Conservation (phyloP, 371 early-diverging fungal genomes). For the Apophysomyces sp. region DNA sequence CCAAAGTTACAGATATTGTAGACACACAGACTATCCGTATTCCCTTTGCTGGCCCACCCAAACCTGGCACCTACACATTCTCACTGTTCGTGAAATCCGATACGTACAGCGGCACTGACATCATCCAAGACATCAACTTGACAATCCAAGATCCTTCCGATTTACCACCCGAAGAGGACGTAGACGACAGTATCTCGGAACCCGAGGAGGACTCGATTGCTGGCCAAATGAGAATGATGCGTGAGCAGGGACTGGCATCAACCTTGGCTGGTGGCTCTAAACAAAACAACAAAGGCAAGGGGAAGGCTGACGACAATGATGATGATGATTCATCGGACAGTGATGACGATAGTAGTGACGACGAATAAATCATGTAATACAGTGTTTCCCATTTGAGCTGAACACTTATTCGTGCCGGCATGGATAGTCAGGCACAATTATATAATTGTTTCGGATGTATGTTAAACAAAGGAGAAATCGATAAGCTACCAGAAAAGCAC, state of each 20-base stretch:
- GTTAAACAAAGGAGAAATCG: too few species aligned
- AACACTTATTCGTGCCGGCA: too few species aligned
- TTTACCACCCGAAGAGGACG: conserved; percentile 70
- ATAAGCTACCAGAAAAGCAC: too few species aligned
- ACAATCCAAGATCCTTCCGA: conserved; percentile 67
- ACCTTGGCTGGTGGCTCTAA: conserved; percentile 59
- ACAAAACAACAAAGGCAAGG: conserved; percentile 26
- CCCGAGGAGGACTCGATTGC: conserved; percentile 95
- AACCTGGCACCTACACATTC: conserved; percentile 83
- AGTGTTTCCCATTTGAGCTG: too few species aligned
- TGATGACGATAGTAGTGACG: conserved; percentile 31
- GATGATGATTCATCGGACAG: conserved; percentile 24
- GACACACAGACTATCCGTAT: conserved; percentile 71
- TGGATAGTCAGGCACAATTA: too few species aligned
- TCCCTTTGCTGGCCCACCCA: conserved; percentile 94
- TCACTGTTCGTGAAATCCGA: conserved; percentile 87
- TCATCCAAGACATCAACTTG: conserved; percentile 73
- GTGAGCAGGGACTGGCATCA: conserved; percentile 69
- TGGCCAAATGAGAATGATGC: conserved; percentile 87
- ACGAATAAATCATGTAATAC: conserved; percentile 17
- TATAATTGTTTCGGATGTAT: too few species aligned
- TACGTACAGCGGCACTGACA: conserved; percentile 82
- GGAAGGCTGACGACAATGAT: conserved; percentile 41
- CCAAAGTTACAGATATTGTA: conserved; percentile 76
- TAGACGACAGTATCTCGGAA: conserved; percentile 94